Conservation (phyloP, 371 early-diverging fungal genomes). For the Zopfochytrium polystomum region DNA sequence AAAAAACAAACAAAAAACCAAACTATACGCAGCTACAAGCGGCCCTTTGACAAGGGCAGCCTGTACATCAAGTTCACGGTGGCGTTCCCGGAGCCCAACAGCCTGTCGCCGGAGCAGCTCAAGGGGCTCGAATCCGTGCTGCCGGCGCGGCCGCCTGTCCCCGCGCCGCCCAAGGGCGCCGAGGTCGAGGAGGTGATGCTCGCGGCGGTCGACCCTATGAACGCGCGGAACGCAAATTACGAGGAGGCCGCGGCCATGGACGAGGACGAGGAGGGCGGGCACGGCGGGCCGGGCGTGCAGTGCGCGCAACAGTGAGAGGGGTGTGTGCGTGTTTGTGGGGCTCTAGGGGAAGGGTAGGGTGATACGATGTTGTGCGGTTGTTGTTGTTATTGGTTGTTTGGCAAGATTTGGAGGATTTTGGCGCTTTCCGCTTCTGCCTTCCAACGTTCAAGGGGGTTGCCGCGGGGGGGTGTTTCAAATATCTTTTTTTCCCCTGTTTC, state of each 20-base stretch:
- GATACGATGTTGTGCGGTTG: no score
- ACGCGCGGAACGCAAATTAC: constrained; percentile 53
- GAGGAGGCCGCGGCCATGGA: constrained; percentile 51
- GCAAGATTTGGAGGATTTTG: no score
- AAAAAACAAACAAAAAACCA: constrained; percentile 12
- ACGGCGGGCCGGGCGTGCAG: constrained; percentile 81
- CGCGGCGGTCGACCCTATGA: constrained; percentile 67
- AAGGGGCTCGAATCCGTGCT: constrained; percentile 40
- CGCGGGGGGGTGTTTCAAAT: no score
- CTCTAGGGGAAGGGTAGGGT: no score
- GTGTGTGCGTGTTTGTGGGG: no score
- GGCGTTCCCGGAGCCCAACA: constrained; percentile 81
- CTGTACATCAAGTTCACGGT: constrained; percentile 86
- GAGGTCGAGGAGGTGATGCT: constrained; percentile 71
- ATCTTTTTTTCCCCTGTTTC: no score
- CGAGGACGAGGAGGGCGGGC: constrained; percentile 67
- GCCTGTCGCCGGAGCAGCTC: constrained; percentile 60
- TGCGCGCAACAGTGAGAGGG: constrained; percentile 87
- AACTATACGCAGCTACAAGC: constrained; percentile 44
- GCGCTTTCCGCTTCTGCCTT: no score
- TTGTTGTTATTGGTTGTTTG: no score
- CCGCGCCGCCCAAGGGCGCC: constrained; percentile 25
- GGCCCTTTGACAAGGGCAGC: constrained; percentile 72
- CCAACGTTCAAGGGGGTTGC: no score
- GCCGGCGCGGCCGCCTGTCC: constrained; percentile 40